Evolutionary conservation across 306 rosid genomes (phyloP).

Genomic region (Cucurbita ficifolia): DNA sequence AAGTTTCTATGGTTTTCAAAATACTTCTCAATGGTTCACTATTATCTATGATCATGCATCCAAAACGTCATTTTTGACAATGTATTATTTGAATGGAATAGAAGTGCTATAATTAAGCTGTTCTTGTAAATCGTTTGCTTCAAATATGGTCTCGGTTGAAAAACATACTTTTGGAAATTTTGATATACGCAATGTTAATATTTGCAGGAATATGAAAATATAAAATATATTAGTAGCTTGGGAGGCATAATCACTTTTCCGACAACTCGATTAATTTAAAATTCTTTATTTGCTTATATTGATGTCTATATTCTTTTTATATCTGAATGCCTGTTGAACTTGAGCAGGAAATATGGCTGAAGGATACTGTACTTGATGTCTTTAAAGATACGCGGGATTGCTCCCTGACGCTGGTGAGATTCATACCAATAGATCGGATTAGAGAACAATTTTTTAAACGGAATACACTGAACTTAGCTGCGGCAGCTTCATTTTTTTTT

Average conservation of each 20-base stretch:
- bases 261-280: slow-evolving; percentile 5
- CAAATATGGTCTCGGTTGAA: neutral
- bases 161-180: neutral
- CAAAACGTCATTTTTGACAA: neutral
- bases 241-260: neutral
- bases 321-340: slow-evolving; percentile 34
- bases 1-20: neutral
- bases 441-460: neutral
- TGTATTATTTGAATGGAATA: too few species aligned
- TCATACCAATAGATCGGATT: slow-evolving; percentile 7
- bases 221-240: neutral
- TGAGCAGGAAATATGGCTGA: slow-evolving; percentile 90
- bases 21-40: neutral
- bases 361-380: slow-evolving; percentile 58
- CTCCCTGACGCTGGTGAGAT: slow-evolving; percentile 73
- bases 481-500: neutral
- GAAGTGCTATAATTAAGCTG: neutral
- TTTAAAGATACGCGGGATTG: slow-evolving; percentile 70
- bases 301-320: slow-evolving; percentile 26
- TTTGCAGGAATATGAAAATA: neutral
- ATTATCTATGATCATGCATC: neutral
- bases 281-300: slow-evolving; percentile 16
- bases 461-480: neutral
- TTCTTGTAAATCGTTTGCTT: neutral
- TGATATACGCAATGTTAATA: neutral